Base-by-base conservation (phyloP, 495 filamentous ascomycete genomes). In the Podospora comata region DNA sequence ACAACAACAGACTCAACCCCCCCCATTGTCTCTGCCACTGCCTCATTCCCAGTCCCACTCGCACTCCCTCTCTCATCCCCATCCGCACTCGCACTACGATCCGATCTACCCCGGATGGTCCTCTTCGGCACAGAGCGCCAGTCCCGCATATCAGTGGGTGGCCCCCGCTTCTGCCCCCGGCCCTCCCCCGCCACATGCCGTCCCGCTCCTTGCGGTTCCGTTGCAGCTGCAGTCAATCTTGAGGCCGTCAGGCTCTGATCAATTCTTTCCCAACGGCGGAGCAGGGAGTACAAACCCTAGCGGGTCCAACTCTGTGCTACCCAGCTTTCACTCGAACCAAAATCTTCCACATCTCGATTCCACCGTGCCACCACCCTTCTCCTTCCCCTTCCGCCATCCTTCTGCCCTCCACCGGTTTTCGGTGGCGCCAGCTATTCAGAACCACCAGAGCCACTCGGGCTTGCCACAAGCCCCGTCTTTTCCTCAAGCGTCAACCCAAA, bases 81-180 rank as follows among this genome's bases (percentile, higher is more conserved):
- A 61, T 15, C 55, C 65, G 28, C 60, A 66, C 61, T 34, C 19
- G 16, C 59, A 28, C 59, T 61, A 54, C 69, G 19, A 34, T 58
- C 34, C 56, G 1, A 18, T 20, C 3, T 61, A 23, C 68, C 60
- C 27, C 63, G 61, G 28, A 27, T 65, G 39, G 32, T 39, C 26
- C 32, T 65, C 56, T 16, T 30, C 19, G n/a, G 23, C 3, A 26
- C 27, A 32, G 53, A 27, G 32, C 23, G 13, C 27, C 53, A 5
- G 18, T 15, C 53, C 34, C n/a, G 2, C 44, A 1, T 18, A 32
- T 16, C 63, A 54, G 44, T 53, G 53, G 56, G 4, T 13, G 56
- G 56, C n/a, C 56, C n/a, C 23, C 56, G 56, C 23, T 23, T 23
- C 23, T 23, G 23, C 19, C 39, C 39, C 39, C 39, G 39, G 39